Percentiles rank a stretch among this genome's conserved stretches.
phyloP scores from a whole-genome alignment of 2,329 filamentous ascomycete genomes.

The Fusarium sulawesiense region DNA sequence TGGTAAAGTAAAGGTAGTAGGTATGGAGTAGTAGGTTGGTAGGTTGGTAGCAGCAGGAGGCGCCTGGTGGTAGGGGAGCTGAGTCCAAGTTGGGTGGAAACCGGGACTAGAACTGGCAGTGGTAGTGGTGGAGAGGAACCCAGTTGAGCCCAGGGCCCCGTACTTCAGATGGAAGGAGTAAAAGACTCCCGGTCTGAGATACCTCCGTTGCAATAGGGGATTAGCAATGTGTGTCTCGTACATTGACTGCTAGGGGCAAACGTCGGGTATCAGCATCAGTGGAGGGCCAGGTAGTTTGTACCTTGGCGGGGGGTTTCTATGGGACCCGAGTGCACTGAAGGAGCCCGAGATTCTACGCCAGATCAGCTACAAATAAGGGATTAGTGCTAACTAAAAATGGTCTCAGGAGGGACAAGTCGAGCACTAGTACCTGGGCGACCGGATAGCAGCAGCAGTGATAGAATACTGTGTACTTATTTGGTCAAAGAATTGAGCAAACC shows the following conservation, averaged over 20 bases:
- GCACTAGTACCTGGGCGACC: slow-evolving; percentile 16
- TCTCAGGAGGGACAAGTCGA: slow-evolving; percentile 14
- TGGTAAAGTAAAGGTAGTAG: slow-evolving; percentile 40
- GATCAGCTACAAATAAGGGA: slow-evolving; percentile 27
- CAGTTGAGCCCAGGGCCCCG: slow-evolving; percentile 12
- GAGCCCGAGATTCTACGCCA: slow-evolving; percentile 19
- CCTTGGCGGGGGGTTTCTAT: neutral
- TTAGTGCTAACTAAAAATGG: slow-evolving; percentile 20
- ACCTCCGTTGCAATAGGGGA: slow-evolving; percentile 32
- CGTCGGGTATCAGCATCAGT: slow-evolving; percentile 26
- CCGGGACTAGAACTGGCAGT: slow-evolving; percentile 19
- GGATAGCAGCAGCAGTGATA: slow-evolving; percentile 19
- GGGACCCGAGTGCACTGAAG: slow-evolving; percentile 6
- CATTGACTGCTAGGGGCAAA: slow-evolving; percentile 27
- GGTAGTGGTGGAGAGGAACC: slow-evolving; percentile 26
- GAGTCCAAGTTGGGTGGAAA: slow-evolving; percentile 32
- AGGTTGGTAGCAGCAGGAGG: slow-evolving; percentile 38
- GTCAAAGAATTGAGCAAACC: neutral
- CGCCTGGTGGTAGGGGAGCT: slow-evolving; percentile 44
- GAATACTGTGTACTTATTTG: neutral
- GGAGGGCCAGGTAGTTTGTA: slow-evolving; percentile 1
- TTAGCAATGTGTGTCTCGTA: slow-evolving; percentile 12
- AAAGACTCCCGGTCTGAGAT: slow-evolving; percentile 20
- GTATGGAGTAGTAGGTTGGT: slow-evolving; percentile 17
- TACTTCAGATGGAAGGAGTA: slow-evolving; percentile 8